A percentile compares a stretch with the other conserved stretches of the same genome.
phyloP scores from a whole-genome alignment of 2,329 filamentous ascomycete genomes.

The Raffaelea albimanens region DNA sequence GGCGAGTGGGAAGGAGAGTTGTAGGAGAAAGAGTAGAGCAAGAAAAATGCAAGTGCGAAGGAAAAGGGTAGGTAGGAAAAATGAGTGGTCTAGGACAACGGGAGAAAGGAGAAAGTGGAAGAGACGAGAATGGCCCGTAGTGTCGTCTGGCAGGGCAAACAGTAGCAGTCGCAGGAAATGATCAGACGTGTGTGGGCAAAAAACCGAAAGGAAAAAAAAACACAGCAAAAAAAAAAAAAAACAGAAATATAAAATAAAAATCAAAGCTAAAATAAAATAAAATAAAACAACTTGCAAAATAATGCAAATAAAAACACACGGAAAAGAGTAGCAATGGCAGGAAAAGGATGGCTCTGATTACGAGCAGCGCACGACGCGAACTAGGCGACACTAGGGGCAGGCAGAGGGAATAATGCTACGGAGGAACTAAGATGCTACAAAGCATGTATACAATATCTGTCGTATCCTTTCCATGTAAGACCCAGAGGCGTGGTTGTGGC shows the following conservation, averaged over 20 bases:
- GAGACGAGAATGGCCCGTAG: background rate
- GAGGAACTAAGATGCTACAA: too few species aligned
- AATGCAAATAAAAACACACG: constrained; percentile 1
- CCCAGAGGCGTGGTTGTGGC: too few species aligned
- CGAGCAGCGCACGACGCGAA: background rate
- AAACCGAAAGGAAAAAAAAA: constrained; percentile 2
- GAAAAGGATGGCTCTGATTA: background rate
- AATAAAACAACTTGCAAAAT: background rate
- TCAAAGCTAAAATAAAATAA: constrained; percentile 1
- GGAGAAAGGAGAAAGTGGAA: background rate
- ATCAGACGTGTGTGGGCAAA: background rate
- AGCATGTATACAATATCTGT: too few species aligned
- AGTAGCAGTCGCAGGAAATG: constrained; percentile 1
- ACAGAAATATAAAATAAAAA: background rate
- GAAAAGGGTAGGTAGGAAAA: background rate
- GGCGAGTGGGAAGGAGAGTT: background rate
- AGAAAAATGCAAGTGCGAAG: background rate
- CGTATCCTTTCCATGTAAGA: too few species aligned
- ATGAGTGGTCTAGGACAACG: background rate
- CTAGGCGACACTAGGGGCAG: background rate
- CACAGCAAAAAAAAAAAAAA: background rate
- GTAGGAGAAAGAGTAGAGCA: background rate
- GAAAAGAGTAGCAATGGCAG: background rate
- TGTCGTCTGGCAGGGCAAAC: constrained; percentile 1
- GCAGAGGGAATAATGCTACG: background rate